These are phyloP conservation scores for Vigna radiata DNA, from an alignment of 306 rosid genomes.

Conservation along the genomic window DNA sequence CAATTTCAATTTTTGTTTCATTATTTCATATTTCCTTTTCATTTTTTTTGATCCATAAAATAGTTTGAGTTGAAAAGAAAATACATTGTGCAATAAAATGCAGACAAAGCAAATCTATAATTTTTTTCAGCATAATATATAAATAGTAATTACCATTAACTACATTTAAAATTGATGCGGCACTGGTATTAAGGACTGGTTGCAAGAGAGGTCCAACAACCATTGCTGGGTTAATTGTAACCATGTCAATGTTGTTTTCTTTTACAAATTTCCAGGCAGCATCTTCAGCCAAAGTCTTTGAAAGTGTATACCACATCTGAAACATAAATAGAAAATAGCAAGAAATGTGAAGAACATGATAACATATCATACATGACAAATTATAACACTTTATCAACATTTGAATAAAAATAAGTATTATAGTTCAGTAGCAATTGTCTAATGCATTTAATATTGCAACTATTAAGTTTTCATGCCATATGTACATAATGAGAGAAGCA, in stretches of 20 bases:
- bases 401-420: conserved; percentile 27
- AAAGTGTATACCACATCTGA: conserved; percentile 65
- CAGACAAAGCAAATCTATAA: not conserved
- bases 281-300: conserved; percentile 80
- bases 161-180: conserved; percentile 51
- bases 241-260: conserved; percentile 76
- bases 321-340: conserved; percentile 1
- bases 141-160: conserved; percentile 53
- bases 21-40: not conserved
- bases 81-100: not conserved
- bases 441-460: conserved; percentile 2
- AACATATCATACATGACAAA: not conserved
- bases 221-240: conserved; percentile 69
- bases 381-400: not conserved
- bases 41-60: not conserved
- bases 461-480: not conserved
- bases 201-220: conserved; percentile 77
- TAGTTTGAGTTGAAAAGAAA: not conserved
- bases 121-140: not conserved
- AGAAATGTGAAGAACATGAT: conserved; percentile 21
- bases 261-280: conserved; percentile 74
- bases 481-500: not conserved
- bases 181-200: conserved; percentile 64
- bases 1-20: not conserved
- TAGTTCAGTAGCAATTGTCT: not conserved